phyloP scores from a whole-genome alignment of 1,284 basidiomycete species.

The Tylopilus sp. region DNA sequence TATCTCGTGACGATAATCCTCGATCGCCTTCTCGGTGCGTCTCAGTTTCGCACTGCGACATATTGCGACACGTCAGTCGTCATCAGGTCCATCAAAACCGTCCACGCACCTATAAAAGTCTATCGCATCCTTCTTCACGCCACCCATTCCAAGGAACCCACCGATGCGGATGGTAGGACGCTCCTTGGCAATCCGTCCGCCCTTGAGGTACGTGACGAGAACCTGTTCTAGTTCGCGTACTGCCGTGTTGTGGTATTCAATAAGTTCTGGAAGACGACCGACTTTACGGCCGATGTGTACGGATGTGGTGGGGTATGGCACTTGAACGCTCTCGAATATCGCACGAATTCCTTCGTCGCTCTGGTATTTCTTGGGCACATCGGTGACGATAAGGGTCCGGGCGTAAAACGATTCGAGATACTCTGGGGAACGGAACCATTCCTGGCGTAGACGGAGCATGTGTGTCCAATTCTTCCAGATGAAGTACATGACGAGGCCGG shows the following conservation, averaged over 20 bases:
- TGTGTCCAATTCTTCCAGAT: constrained; percentile 65
- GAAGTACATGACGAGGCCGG: constrained; percentile 53
- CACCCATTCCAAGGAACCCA: constrained; percentile 68
- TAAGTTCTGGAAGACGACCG: constrained; percentile 64
- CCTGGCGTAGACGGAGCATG: constrained; percentile 56
- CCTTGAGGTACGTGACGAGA: constrained; percentile 75
- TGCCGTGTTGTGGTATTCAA: constrained; percentile 75
- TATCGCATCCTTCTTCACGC: constrained; percentile 69
- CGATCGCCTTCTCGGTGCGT: constrained; percentile 76
- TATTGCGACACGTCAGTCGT: constrained; percentile 39
- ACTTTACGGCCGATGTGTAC: constrained; percentile 72
- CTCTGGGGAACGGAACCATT: constrained; percentile 67
- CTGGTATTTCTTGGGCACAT: constrained; percentile 62
- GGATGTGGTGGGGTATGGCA: constrained; percentile 73
- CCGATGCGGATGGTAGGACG: constrained; percentile 69
- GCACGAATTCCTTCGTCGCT: constrained; percentile 67
- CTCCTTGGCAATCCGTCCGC: constrained; percentile 60
- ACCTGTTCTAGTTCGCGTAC: constrained; percentile 75
- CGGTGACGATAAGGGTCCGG: constrained; percentile 63
- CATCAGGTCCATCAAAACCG: constrained; percentile 8
- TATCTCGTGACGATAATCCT: constrained; percentile 73
- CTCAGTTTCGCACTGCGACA: constrained; percentile 61
- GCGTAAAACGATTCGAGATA: constrained; percentile 66
- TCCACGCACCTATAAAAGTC: constrained; percentile 62
- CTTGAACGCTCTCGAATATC: constrained; percentile 63